Base-by-base conservation (phyloP, 2,329 filamentous ascomycete genomes). In the Aspergillus costaricaensis region DNA sequence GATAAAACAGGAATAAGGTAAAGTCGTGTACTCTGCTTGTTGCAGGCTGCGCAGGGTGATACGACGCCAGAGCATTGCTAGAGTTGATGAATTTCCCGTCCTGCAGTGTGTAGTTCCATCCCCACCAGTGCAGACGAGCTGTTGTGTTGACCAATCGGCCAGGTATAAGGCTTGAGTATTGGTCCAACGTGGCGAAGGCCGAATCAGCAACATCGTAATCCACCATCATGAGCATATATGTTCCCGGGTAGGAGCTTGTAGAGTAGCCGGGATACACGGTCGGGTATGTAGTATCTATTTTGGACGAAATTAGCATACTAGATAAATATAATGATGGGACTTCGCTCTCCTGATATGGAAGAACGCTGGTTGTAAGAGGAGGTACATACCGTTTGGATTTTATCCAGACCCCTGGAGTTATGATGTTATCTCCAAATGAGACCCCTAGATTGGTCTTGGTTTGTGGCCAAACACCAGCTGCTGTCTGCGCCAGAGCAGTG, bases 41-140 rank as follows among this genome's bases (percentile, higher is more conserved):
- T n/a, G 32, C 12, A 19, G 51, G 51, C 23, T 39, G 32, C 15
- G 36, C 32, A 39, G 51, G 32, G 12, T 38, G 21, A 23, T 53
- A 53, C 19, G 51, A 25, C 23, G 51, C 51, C 19, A 53, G n/a
- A 12, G 50, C 50, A 25, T 38, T 38, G 50, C 50, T 53, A 5
- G 50, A 10, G n/a, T 53, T 53, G 32, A 41, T 32, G 14, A 27
- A 53, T 5, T 9, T 53, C 17, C 50, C 32, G 17, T 6, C 50
- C 5, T 53, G 32, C 12, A 53, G 14, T 15, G 50, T 53, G 17
- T 23, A 41, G 19, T 53, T 41, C 8, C 50, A 19, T 15, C 50
- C 50, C 50, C 50, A 53, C 50, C 50, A 41, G 19, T 53, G 50
- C 32, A 53, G 17, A n/a, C 50, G 50, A 17, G 50, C 41, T 3